phyloP scores from a whole-genome alignment of 1,284 basidiomycete species.

The Ustilago trichophora region DNA sequence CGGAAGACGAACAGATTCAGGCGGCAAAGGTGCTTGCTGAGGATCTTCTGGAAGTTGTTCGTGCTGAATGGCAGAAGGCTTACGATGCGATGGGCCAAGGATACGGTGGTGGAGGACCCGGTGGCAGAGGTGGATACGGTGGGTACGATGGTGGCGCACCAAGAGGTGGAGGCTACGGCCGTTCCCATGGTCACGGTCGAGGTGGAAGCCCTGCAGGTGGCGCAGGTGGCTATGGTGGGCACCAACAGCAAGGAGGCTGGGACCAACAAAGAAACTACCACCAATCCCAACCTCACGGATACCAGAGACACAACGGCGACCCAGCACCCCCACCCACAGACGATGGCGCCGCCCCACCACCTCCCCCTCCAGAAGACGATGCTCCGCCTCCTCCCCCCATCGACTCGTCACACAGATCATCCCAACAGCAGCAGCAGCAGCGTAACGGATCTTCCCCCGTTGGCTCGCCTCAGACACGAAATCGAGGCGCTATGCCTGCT shows the following conservation, averaged over 20 bases:
- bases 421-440: slow-evolving; percentile 4
- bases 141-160: slow-evolving; percentile 16
- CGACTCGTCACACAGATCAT: too few species aligned
- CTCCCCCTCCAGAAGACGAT: slow-evolving; percentile 54
- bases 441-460: slow-evolving; percentile 7
- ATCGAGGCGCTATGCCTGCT: slow-evolving; percentile 1
- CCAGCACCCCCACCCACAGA: slow-evolving; percentile 35
- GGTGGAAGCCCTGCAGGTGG: slow-evolving; percentile 14
- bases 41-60: slow-evolving; percentile 62
- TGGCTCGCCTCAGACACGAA: slow-evolving; percentile 1
- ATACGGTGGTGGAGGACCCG: slow-evolving; percentile 3
- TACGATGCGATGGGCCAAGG: slow-evolving; percentile 29
- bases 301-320: slow-evolving; percentile 17
- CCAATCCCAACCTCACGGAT: slow-evolving; percentile 17
- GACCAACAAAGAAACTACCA: too few species aligned
- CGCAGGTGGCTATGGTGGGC: slow-evolving; percentile 25
- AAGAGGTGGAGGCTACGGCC: slow-evolving; percentile 15
- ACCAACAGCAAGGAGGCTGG: slow-evolving; percentile 21
- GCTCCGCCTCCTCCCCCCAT: slow-evolving; percentile 47
- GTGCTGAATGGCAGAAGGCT: slow-evolving; percentile 59
- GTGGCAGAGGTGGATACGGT: slow-evolving; percentile 10
- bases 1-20: slow-evolving; percentile 55
- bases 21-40: slow-evolving; percentile 57
- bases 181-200: slow-evolving; percentile 9
- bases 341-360: slow-evolving; percentile 35